phyloP scores from a whole-genome alignment of 305 asterid species.

The Euphrasia arctica region DNA sequence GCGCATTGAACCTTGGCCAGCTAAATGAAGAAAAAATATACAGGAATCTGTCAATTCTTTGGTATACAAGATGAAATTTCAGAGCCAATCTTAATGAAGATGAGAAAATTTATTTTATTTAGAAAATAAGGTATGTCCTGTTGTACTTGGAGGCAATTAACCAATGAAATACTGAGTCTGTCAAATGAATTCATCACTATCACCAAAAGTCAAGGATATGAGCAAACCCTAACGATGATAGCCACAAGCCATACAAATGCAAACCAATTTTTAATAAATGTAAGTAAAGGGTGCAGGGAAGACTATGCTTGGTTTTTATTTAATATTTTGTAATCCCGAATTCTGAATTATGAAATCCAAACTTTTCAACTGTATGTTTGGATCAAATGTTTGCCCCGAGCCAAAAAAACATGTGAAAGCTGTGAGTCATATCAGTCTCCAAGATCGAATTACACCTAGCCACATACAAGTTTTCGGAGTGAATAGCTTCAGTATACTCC shows the following conservation, averaged over 20 bases:
- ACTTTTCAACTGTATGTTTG: background rate
- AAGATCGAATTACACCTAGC: no score
- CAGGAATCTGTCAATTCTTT: slow-evolving; percentile 18
- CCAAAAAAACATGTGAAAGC: background rate
- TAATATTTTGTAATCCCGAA: background rate
- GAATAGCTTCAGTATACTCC: background rate
- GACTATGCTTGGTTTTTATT: background rate
- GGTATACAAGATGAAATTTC: slow-evolving; percentile 4
- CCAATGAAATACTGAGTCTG: slow-evolving; percentile 15
- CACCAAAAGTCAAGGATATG: slow-evolving; percentile 3
- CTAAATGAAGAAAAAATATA: slow-evolving; percentile 35
- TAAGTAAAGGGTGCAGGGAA: background rate
- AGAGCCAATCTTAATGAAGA: slow-evolving; percentile 3
- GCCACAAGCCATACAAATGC: slow-evolving; percentile 12
- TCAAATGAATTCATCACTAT: slow-evolving; percentile 8
- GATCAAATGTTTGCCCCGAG: background rate
- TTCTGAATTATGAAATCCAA: slow-evolving; percentile 1
- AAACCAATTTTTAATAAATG: background rate
- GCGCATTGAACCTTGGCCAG: slow-evolving; percentile 81
- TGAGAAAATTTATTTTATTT: background rate
- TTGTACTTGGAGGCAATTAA: background rate
- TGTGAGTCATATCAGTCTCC: no score
- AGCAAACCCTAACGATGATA: slow-evolving; percentile 9
- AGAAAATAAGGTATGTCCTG: background rate
- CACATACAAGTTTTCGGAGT: no score